A percentile compares a stretch with the other conserved stretches of the same genome.
Conservation (phyloP, 2,329 filamentous ascomycete genomes). For the Aureobasidium namibiae region DNA sequence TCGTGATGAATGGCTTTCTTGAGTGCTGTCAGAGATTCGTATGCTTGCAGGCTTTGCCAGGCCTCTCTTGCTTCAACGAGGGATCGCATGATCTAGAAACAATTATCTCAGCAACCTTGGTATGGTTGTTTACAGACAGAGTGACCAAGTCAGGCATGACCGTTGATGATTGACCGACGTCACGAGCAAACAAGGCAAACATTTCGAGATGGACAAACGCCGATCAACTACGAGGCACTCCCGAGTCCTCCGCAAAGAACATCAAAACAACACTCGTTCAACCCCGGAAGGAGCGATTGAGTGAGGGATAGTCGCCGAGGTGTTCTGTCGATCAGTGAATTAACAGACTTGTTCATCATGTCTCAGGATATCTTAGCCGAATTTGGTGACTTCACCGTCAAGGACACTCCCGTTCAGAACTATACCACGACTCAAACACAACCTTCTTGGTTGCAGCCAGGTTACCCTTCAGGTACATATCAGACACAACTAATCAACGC, state of each 20-base stretch:
- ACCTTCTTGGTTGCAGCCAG: conserved; percentile 15
- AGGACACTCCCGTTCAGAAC: conserved; percentile 14
- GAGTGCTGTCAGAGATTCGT: conserved; percentile 22
- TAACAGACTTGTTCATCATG: conserved; percentile 28
- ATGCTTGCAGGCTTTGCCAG: conserved; percentile 26
- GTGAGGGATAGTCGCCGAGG: no score
- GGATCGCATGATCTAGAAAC: conserved; percentile 22
- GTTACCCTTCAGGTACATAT: conserved; percentile 5
- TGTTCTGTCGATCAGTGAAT: not conserved
- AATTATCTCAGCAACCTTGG: not conserved
- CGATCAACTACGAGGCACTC: not conserved
- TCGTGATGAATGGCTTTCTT: conserved; percentile 22
- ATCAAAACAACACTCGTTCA: not conserved
- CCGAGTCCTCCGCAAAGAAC: not conserved
- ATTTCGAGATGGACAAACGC: conserved; percentile 1
- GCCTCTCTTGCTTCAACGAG: conserved; percentile 23
- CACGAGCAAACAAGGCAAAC: conserved; percentile 9
- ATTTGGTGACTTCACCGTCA: conserved; percentile 30
- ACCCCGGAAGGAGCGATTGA: not conserved
- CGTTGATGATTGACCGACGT: conserved; percentile 2
- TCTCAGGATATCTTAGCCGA: conserved; percentile 47
- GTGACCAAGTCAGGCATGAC: not conserved
- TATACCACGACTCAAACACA: not conserved
- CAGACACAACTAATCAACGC: not conserved
- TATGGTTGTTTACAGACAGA: conserved; percentile 1